Conservation (phyloP, 257 asterid genomes). For the Capsicum chinense region DNA sequence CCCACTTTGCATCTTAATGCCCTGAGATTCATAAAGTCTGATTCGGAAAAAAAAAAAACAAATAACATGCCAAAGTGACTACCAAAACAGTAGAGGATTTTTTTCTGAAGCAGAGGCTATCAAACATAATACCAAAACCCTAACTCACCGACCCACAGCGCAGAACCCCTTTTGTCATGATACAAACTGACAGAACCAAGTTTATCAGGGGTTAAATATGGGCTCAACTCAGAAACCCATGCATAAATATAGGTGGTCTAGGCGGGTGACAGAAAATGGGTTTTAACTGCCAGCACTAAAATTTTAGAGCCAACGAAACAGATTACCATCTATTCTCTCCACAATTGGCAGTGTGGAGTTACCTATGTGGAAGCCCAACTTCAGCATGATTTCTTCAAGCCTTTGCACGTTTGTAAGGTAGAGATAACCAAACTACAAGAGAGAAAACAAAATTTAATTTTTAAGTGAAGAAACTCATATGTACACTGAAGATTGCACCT, state of each 20-base stretch:
- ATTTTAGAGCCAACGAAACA: not conserved
- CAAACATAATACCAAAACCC: no score
- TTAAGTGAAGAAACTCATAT: not conserved
- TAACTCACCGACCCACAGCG: no score
- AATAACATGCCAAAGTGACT: no score
- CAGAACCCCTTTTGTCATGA: no score
- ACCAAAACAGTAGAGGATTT: no score
- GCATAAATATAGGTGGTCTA: not conserved
- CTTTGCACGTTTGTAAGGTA: constrained; percentile 81
- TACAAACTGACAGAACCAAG: no score
- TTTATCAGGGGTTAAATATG: no score
- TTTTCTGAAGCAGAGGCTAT: no score
- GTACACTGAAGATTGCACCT: not conserved
- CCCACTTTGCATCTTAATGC: no score
- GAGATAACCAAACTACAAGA: constrained; percentile 77
- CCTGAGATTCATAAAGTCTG: no score
- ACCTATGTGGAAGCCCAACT: constrained; percentile 74
- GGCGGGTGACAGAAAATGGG: not conserved
- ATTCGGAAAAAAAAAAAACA: no score
- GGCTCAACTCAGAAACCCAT: no score
- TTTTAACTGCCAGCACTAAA: not conserved
- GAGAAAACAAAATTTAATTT: constrained; percentile 24
- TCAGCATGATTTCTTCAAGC: constrained; percentile 79
- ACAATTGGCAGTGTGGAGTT: constrained; percentile 49
- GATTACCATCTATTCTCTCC: constrained; percentile 40